Evolutionary conservation across 441 rosid species (phyloP), one percentile per base, ranked within the genome.

Genomic region (Brassica balearica): DNA sequence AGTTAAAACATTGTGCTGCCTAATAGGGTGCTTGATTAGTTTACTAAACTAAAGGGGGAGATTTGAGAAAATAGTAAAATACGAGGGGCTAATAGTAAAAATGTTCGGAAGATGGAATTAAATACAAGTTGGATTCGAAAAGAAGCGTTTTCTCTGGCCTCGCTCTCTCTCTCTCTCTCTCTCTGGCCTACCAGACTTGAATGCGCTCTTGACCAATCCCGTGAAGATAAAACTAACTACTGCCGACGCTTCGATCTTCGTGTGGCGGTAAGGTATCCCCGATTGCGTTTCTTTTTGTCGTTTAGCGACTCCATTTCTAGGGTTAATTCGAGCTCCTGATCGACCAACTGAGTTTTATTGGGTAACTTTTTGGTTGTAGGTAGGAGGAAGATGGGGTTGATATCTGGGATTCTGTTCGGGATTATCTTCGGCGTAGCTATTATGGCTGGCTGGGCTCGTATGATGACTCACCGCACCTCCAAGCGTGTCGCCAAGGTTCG

Each of bases 401-500:
- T 92, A 71, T 87, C 96, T 8, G 99, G 99, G 80, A 71, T 94
- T 29, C 66, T 96, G 46, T 75, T 92, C 77, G 99, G 99, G 76
- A 78, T 85, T 77, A 68, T 87, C 76, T 89, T 94, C 74, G 99
- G 98, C 79, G 87, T 92, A 81, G 90, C 88, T 72, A 56, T 96
- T 77, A 92, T 96, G 98, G 96, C 95, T 65, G 98, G 92, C 12
- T 96, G 98, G 99, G 86, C 88, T 66, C 91, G 86, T 72, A 92
- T 94, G 98, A 96, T 94, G 95, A 86, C 81, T 74, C 89, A 89
- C 75, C 92, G 99, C 60, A 77, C 96, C 79, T 80, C 87, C 71
- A 91, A 92, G 85, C 90, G 99, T 75, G 70, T 91, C 74, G 88
- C 97, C 0, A 96, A 96, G 94, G 98, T 92, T 64, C 68, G 77